phyloP scores from a whole-genome alignment of 352 stramenopile species.

The Phytopythium cucurbitacearum region DNA sequence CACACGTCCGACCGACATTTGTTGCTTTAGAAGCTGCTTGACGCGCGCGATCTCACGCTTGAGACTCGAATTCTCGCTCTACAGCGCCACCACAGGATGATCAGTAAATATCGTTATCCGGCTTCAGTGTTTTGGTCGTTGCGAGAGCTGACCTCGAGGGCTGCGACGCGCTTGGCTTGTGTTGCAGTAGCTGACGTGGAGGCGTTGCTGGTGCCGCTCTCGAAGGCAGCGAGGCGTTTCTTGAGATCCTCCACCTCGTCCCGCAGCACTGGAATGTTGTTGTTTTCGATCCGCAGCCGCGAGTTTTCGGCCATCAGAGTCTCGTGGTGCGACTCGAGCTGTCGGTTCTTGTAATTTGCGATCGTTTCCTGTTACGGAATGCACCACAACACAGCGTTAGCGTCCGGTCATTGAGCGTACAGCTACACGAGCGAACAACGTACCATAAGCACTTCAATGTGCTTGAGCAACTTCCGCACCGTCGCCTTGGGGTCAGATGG shows the following conservation, averaged over 20 bases:
- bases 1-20: conserved; percentile 7
- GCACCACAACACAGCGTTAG: not conserved
- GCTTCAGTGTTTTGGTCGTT: too few species aligned
- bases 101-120: not conserved
- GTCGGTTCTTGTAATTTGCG: conserved; percentile 44
- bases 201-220: conserved; percentile 3
- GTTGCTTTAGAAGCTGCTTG: conserved; percentile 29
- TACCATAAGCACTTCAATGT: conserved; percentile 78
- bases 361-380: conserved; percentile 39
- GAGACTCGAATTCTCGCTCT: conserved; percentile 45
- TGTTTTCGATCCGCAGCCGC: conserved; percentile 73
- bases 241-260: conserved; percentile 66
- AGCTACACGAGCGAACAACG: conserved; percentile 1
- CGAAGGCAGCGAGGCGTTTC: conserved; percentile 26
- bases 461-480: conserved; percentile 78
- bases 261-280: conserved; percentile 82
- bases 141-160: conserved; percentile 30
- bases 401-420: not conserved
- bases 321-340: conserved; percentile 42
- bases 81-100: not conserved
- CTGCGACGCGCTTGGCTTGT: conserved; percentile 30
- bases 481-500: conserved; percentile 79
- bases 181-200: conserved; percentile 5
- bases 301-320: conserved; percentile 59
- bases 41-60: conserved; percentile 45